phyloP scores from a whole-genome alignment of 306 rosid species.

The Casuarina glauca region DNA sequence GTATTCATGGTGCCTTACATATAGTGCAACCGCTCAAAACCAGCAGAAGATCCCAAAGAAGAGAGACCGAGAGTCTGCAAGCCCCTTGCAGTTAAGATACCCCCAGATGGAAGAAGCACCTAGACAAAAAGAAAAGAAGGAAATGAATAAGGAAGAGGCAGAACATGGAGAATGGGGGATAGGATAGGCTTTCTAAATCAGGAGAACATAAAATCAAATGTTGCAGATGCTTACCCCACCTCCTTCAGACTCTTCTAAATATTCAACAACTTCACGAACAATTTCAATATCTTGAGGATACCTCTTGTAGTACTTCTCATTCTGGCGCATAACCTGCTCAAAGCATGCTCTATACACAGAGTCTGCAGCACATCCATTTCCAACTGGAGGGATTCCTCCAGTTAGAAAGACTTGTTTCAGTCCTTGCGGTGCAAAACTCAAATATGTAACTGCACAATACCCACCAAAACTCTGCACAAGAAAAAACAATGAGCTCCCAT shows the following conservation, averaged over 20 bases:
- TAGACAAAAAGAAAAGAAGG: constrained; percentile 32
- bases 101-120: constrained; percentile 94
- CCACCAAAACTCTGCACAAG: constrained; percentile 84
- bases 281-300: constrained; percentile 81
- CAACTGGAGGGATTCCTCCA: constrained; percentile 94
- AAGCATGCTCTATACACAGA: constrained; percentile 69
- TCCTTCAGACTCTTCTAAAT: constrained; percentile 67
- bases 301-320: constrained; percentile 89
- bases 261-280: constrained; percentile 75
- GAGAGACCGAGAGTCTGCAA: constrained; percentile 83
- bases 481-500: constrained; percentile 28
- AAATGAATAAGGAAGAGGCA: neutral
- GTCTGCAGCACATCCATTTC: constrained; percentile 76
- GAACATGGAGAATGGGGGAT: neutral
- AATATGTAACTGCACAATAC: constrained; percentile 88
- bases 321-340: constrained; percentile 67
- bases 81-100: constrained; percentile 83
- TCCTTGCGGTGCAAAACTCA: constrained; percentile 92
- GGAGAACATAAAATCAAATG: constrained; percentile 29
- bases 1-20: constrained; percentile 49
- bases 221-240: constrained; percentile 64
- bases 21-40: constrained; percentile 92
- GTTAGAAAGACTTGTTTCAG: constrained; percentile 80
- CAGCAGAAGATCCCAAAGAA: constrained; percentile 72
- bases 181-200: constrained; percentile 24